Conservation (phyloP, 805 yeast genomes). For the Pichia californica region DNA sequence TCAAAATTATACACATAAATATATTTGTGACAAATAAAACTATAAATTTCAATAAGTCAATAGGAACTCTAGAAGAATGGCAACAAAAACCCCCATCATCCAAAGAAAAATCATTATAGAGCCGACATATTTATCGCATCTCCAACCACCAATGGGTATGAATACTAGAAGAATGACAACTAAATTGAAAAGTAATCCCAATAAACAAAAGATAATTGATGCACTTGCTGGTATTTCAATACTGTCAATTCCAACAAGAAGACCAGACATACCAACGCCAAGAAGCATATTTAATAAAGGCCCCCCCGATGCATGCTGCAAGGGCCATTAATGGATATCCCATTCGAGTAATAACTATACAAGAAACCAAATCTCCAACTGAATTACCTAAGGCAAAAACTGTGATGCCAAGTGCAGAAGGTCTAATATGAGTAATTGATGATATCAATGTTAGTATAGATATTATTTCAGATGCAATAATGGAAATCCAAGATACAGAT, state of each 20-base stretch:
- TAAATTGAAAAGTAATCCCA: constrained; percentile 34
- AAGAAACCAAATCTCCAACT: constrained; percentile 81
- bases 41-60: constrained; percentile 3
- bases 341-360: constrained; percentile 69
- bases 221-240: constrained; percentile 28
- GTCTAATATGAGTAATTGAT: constrained; percentile 53
- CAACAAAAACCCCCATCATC: constrained; percentile 33
- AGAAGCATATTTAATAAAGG: constrained; percentile 73
- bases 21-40: no score
- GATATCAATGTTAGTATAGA: constrained; percentile 56
- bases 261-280: constrained; percentile 75
- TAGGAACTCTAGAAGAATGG: constrained; percentile 23
- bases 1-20: no score
- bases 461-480: constrained; percentile 66
- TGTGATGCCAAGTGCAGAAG: constrained; percentile 79
- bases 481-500: constrained; percentile 63
- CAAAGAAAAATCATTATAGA: constrained; percentile 34
- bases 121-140: constrained; percentile 35
- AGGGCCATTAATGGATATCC: constrained; percentile 87
- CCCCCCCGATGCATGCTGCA: constrained; percentile 94
- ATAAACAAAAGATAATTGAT: constrained; percentile 36
- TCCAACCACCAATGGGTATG: constrained; percentile 39
- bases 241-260: constrained; percentile 33
- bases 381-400: constrained; percentile 91
- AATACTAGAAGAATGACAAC: constrained; percentile 29